Conservation (phyloP, 140 eudicot species). For the Erigeron philadelphicus region DNA sequence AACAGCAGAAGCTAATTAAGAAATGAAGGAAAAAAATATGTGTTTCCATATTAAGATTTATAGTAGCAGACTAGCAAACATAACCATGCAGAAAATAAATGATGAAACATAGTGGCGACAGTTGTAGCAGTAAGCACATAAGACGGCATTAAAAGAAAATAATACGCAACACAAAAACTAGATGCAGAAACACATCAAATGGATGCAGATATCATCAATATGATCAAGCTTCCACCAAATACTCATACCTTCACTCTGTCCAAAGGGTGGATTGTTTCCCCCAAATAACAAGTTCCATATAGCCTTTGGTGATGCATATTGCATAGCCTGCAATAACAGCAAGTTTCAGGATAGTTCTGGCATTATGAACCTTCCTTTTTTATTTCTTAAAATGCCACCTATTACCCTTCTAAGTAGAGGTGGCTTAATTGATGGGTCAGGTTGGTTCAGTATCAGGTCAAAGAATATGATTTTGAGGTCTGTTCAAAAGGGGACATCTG, state of each 20-base stretch:
- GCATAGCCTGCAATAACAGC: constrained; percentile 75
- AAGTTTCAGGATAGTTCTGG: constrained; percentile 12
- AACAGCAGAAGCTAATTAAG: constrained; percentile 22
- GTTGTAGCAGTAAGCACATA: background rate
- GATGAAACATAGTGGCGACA: background rate
- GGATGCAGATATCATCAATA: constrained; percentile 15
- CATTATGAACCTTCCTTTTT: constrained; percentile 8
- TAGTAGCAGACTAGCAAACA: constrained; percentile 1
- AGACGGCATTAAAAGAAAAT: background rate
- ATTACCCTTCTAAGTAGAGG: constrained; percentile 12
- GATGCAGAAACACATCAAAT: background rate
- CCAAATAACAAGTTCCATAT: constrained; percentile 81
- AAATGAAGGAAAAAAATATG: constrained; percentile 6
- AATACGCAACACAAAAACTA: background rate
- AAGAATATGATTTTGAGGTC: background rate
- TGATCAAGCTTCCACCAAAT: constrained; percentile 7
- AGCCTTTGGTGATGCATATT: constrained; percentile 91
- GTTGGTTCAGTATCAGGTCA: background rate
- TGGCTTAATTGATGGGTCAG: background rate
- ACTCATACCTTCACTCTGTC: constrained; percentile 52
- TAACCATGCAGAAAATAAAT: background rate
- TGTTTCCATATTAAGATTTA: constrained; percentile 17
- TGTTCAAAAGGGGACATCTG: background rate
- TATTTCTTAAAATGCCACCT: background rate
- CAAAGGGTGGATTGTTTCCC: constrained; percentile 50